Evolutionary conservation across 2,329 filamentous ascomycete species (phyloP).

Genomic region (Samsoniella hepiali): DNA sequence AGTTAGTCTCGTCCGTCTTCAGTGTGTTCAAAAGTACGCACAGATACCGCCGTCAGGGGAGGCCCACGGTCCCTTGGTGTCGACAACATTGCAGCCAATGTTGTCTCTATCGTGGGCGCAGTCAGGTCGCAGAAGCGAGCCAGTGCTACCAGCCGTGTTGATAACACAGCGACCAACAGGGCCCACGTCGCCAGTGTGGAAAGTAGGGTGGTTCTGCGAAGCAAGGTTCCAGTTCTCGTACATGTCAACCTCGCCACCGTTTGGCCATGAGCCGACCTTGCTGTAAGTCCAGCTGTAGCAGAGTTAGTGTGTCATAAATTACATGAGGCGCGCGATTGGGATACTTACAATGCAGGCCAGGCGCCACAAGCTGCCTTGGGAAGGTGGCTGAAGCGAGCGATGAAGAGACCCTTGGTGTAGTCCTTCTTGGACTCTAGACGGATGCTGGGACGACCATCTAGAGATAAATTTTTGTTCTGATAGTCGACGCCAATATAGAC

Average conservation of each 20-base stretch:
- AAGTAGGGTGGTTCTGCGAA: slow-evolving; percentile 52
- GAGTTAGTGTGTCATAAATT: neutral
- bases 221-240: slow-evolving; percentile 63
- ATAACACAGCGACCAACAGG: slow-evolving; percentile 36
- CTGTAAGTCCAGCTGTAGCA: slow-evolving; percentile 46
- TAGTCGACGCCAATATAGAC: slow-evolving; percentile 41
- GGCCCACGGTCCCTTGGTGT: slow-evolving; percentile 39
- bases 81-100: slow-evolving; percentile 40
- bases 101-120: slow-evolving; percentile 29
- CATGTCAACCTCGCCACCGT: slow-evolving; percentile 63
- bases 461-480: slow-evolving; percentile 21
- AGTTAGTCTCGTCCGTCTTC: neutral
- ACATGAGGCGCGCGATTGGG: neutral
- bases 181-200: slow-evolving; percentile 47
- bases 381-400: slow-evolving; percentile 68
- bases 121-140: neutral
- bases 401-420: slow-evolving; percentile 65
- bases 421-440: slow-evolving; percentile 60
- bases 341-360: slow-evolving; percentile 66
- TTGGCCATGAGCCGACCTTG: slow-evolving; percentile 51
- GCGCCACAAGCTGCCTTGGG: slow-evolving; percentile 63
- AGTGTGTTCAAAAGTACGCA: slow-evolving; percentile 37
- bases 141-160: slow-evolving; percentile 31
- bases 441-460: slow-evolving; percentile 50
- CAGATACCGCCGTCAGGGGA: slow-evolving; percentile 39